A percentile compares a stretch with the other conserved stretches of the same genome.
Evolutionary conservation across 805 yeast genomes (phyloP).

Genomic region (Kockiozyma suomiensis): DNA sequence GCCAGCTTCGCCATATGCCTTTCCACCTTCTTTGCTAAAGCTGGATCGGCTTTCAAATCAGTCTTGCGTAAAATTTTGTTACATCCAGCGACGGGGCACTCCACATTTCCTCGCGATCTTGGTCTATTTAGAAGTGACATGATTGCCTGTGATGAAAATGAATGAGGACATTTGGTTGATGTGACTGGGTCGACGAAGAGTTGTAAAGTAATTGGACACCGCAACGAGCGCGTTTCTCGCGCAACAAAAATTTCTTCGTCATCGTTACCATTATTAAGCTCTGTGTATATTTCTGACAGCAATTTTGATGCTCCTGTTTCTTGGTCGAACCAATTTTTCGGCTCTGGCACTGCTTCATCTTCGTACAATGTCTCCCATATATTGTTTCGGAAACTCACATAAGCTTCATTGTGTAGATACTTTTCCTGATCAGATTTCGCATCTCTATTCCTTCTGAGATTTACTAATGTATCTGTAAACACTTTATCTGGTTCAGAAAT

Average conservation of each 20-base stretch:
- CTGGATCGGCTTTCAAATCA: conserved; percentile 11
- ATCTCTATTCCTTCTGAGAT: background rate
- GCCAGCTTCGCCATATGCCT: conserved; percentile 11
- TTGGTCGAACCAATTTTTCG: conserved; percentile 16
- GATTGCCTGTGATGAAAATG: conserved; percentile 39
- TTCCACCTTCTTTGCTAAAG: conserved; percentile 26
- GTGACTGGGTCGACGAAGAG: conserved; percentile 41
- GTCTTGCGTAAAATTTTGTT: background rate
- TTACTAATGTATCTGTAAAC: background rate
- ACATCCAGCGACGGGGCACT: conserved; percentile 36
- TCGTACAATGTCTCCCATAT: conserved; percentile 25
- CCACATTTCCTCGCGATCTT: background rate
- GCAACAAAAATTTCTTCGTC: conserved; percentile 41
- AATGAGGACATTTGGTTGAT: conserved; percentile 38
- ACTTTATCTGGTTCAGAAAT: conserved; percentile 1
- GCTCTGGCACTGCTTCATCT: conserved; percentile 29
- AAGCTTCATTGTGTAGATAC: conserved; percentile 6
- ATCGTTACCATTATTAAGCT: conserved; percentile 9
- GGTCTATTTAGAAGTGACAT: background rate
- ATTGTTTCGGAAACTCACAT: background rate
- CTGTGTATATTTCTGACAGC: background rate
- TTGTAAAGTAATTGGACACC: conserved; percentile 40
- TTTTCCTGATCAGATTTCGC: conserved; percentile 13
- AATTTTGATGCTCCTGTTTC: background rate
- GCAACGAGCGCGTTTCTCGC: conserved; percentile 34